Conservation (phyloP, 2,329 filamentous ascomycete genomes). For the Alternaria arbusti region DNA sequence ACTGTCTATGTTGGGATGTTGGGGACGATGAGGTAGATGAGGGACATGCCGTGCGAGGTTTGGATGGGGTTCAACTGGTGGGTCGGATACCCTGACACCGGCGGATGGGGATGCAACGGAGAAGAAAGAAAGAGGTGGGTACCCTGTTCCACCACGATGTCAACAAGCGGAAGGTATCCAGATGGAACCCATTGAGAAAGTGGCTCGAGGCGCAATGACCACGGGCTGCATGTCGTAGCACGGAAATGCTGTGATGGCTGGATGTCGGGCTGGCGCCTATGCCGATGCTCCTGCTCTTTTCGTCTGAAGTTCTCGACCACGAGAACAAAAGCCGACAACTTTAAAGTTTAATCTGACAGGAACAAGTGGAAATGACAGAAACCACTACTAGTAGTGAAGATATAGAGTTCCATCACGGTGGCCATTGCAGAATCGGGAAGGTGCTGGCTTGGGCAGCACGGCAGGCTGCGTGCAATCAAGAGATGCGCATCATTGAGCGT, state of each 20-base stretch:
- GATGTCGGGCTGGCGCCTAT: not conserved
- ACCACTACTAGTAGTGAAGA: not conserved
- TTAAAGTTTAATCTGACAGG: not conserved
- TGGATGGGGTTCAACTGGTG: not conserved
- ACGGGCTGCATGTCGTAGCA: constrained; percentile 26
- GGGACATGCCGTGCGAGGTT: not conserved
- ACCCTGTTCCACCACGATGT: not conserved
- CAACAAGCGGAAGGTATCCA: not conserved
- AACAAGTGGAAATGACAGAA: not conserved
- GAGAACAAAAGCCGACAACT: not conserved
- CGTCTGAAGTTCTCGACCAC: not conserved
- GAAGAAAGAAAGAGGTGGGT: not conserved
- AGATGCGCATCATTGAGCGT: constrained; percentile 22
- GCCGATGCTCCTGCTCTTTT: constrained; percentile 1
- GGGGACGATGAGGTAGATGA: not conserved
- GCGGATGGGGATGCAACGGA: not conserved
- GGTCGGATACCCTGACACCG: not conserved
- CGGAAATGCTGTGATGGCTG: not conserved
- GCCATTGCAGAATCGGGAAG: not conserved
- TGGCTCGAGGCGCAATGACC: constrained; percentile 11
- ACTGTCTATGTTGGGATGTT: constrained; percentile 51
- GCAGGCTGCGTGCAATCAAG: constrained; percentile 21
- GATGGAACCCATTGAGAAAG: not conserved
- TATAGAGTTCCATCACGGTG: not conserved
- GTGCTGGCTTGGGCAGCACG: constrained; percentile 23